Evolutionary conservation across 1,139 yeast species (phyloP).

Genomic region (Candida anutae): DNA sequence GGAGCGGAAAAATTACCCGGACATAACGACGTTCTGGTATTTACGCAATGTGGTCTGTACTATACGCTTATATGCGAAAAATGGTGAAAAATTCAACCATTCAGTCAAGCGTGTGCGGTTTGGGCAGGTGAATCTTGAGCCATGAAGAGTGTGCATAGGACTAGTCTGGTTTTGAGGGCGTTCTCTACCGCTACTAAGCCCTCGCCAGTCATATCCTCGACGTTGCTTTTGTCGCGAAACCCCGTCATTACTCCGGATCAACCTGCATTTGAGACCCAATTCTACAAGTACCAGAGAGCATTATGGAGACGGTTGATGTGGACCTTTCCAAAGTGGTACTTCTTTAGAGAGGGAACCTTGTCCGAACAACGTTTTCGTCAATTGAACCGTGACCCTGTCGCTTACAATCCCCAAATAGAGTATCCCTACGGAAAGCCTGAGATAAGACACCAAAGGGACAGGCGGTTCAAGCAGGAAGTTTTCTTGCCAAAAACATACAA

Average conservation of each 20-base stretch:
- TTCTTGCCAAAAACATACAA: constrained; percentile 55
- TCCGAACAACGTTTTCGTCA: constrained; percentile 76
- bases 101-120: too few relatives aligned
- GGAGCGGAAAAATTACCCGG: too few relatives aligned
- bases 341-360: constrained; percentile 83
- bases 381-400: constrained; percentile 69
- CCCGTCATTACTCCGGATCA: constrained; percentile 81
- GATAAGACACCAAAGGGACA: constrained; percentile 79
- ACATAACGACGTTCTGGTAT: too few relatives aligned
- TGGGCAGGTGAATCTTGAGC: too few relatives aligned
- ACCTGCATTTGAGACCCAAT: constrained; percentile 64
- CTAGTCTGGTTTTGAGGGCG: too few relatives aligned
- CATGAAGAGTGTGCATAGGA: too few relatives aligned
- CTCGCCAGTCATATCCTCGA: constrained; percentile 12
- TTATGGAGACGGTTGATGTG: constrained; percentile 89
- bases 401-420: constrained; percentile 66
- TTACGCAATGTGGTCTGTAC: too few relatives aligned
- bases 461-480: constrained; percentile 72
- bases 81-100: too few relatives aligned
- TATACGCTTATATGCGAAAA: too few relatives aligned
- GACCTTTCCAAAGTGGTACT: constrained; percentile 94
- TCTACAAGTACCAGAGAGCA: constrained; percentile 77
- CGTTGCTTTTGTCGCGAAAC: constrained; percentile 64
- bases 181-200: too few relatives aligned
- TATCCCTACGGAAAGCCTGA: constrained; percentile 83